These are phyloP conservation scores for Eragrostis nindensis DNA, from an alignment of 176 grass and related monocot species.

Conservation along the genomic window DNA sequence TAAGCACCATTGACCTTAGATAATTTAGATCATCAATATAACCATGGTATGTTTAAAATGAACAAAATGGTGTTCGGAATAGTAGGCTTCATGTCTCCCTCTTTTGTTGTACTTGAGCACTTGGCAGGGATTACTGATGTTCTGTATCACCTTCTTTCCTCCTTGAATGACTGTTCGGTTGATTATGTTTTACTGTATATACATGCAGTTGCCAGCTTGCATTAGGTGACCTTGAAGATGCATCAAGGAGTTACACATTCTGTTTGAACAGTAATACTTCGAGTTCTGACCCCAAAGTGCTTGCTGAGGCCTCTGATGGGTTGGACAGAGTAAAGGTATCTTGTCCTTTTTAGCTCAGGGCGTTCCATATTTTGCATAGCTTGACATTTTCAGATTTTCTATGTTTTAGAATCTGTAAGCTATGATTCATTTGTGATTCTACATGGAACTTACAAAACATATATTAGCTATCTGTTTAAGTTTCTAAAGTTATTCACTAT, in stretches of 20 bases:
- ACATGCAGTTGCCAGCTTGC: slow-evolving; percentile 78
- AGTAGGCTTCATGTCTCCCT: background rate
- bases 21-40: background rate
- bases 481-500: slow-evolving; percentile 10
- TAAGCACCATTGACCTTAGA: background rate
- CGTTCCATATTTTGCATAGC: slow-evolving; percentile 17
- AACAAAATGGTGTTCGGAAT: slow-evolving; percentile 22
- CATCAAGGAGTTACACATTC: slow-evolving; percentile 58
- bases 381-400: slow-evolving; percentile 15
- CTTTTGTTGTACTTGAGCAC: slow-evolving; percentile 30
- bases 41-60: slow-evolving; percentile 19
- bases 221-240: slow-evolving; percentile 88
- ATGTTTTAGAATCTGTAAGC: slow-evolving; percentile 20
- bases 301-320: slow-evolving; percentile 80
- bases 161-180: slow-evolving; percentile 27
- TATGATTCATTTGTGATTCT: background rate
- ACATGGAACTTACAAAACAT: background rate
- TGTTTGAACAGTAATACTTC: slow-evolving; percentile 60
- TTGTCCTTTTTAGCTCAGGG: slow-evolving; percentile 25
- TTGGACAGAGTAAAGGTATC: slow-evolving; percentile 78
- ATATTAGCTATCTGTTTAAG: background rate
- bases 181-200: slow-evolving; percentile 28
- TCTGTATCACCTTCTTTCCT: background rate
- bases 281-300: slow-evolving; percentile 60
- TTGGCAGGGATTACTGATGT: slow-evolving; percentile 26